phyloP scores from a whole-genome alignment of 2,329 filamentous ascomycete species.

The Colletotrichum lentis region DNA sequence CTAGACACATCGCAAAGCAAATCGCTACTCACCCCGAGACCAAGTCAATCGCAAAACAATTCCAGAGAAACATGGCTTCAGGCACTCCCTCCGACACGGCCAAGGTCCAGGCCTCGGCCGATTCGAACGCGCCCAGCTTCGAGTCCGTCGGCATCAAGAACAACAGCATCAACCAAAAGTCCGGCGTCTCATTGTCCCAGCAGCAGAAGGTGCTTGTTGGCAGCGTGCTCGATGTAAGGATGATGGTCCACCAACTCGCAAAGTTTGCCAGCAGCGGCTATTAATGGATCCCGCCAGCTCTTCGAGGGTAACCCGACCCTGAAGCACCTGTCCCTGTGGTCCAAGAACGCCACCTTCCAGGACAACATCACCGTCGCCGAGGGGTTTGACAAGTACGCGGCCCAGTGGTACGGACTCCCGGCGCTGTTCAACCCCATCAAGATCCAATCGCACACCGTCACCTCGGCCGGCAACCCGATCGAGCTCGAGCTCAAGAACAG shows the following conservation, averaged over 20 bases:
- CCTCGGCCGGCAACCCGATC: slow-evolving; percentile 66
- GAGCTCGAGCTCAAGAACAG: slow-evolving; percentile 56
- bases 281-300: slow-evolving; percentile 50
- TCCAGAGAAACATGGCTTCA: slow-evolving; percentile 43
- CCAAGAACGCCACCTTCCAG: slow-evolving; percentile 63
- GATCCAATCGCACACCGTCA: slow-evolving; percentile 63
- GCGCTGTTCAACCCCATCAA: slow-evolving; percentile 66
- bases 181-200: slow-evolving; percentile 59
- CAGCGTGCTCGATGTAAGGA: slow-evolving; percentile 63
- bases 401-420: slow-evolving; percentile 66
- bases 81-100: slow-evolving; percentile 44
- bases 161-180: slow-evolving; percentile 60
- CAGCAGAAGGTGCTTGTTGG: slow-evolving; percentile 64
- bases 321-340: slow-evolving; percentile 67
- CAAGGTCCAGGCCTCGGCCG: slow-evolving; percentile 39
- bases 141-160: slow-evolving; percentile 56
- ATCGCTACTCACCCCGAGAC: slow-evolving; percentile 31
- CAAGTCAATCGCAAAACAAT: slow-evolving; percentile 28
- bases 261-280: no score
- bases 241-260: no score
- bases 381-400: slow-evolving; percentile 60
- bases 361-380: slow-evolving; percentile 66
- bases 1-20: slow-evolving; percentile 31
- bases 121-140: slow-evolving; percentile 38
- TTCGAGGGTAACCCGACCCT: slow-evolving; percentile 68